Evolutionary conservation across 73 alveolate genomes (phyloP).

Genomic region (Paramecium octaurelia): DNA sequence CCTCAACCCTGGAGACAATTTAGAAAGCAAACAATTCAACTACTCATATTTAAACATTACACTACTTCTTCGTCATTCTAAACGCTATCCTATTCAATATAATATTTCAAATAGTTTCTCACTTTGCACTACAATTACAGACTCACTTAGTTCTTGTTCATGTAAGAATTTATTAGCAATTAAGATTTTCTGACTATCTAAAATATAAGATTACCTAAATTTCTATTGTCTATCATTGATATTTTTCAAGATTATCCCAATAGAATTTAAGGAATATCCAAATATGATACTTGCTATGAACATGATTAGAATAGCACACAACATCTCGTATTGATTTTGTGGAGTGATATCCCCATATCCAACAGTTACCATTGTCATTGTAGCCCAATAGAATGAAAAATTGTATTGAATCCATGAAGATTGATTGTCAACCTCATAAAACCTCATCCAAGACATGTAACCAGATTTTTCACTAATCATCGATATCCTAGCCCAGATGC

Average conservation of each 20-base stretch:
- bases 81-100: neutral
- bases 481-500: neutral
- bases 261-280: conserved; percentile 48
- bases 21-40: neutral
- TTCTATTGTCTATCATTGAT: conserved; percentile 9
- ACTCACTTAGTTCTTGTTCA: neutral
- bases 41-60: neutral
- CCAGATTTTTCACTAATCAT: neutral
- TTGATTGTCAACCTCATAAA: neutral
- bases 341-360: conserved; percentile 45
- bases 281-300: conserved; percentile 35
- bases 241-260: conserved; percentile 48
- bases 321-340: conserved; percentile 15
- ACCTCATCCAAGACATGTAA: neutral
- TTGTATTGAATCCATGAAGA: conserved; percentile 2
- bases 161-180: conserved; percentile 16
- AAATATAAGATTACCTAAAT: neutral
- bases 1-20: neutral
- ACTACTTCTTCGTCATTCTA: neutral
- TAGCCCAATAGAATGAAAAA: conserved; percentile 40
- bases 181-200: neutral
- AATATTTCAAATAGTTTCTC: conserved; percentile 13
- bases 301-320: conserved; percentile 39
- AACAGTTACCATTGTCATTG: conserved; percentile 34
- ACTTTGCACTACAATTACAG: neutral